A percentile compares a stretch with the other conserved stretches of the same genome.
Conservation (phyloP, 2,329 filamentous ascomycete genomes). For the Penicillium expansum region DNA sequence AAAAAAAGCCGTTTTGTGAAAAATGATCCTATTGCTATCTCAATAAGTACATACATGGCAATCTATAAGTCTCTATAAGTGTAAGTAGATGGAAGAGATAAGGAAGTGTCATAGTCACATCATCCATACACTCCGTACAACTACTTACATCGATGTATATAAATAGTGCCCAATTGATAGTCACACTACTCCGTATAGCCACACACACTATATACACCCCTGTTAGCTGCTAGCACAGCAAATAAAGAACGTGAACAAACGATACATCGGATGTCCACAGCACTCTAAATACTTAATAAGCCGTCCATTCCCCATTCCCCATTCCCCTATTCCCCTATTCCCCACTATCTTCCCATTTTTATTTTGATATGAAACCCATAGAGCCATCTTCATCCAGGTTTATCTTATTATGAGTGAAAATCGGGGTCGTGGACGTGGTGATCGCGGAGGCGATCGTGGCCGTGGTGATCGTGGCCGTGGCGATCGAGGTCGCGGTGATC, state of each 20-base stretch:
- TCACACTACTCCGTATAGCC: too few species aligned
- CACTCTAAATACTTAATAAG: background rate
- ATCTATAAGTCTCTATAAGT: too few species aligned
- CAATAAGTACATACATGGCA: background rate
- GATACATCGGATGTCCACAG: too few species aligned
- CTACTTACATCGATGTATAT: too few species aligned
- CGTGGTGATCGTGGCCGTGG: constrained; percentile 21
- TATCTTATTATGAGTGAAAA: constrained; percentile 5
- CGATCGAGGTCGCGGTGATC: constrained; percentile 20
- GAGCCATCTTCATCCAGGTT: background rate
- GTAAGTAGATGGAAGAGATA: too few species aligned
- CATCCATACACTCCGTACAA: background rate
- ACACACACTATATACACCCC: background rate
- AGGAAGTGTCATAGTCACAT: too few species aligned
- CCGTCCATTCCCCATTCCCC: background rate
- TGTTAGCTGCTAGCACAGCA: background rate
- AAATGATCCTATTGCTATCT: background rate
- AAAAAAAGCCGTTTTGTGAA: background rate
- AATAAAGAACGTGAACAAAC: background rate
- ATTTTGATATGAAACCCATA: background rate
- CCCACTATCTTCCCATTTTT: background rate
- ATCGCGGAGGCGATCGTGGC: constrained; percentile 14
- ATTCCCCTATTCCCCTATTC: background rate
- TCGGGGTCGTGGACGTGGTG: constrained; percentile 17
- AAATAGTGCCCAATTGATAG: too few species aligned